These are phyloP conservation scores for Vitis hybrid DNA, from an alignment of 177 flowering plant species.

Conservation along the genomic window DNA sequence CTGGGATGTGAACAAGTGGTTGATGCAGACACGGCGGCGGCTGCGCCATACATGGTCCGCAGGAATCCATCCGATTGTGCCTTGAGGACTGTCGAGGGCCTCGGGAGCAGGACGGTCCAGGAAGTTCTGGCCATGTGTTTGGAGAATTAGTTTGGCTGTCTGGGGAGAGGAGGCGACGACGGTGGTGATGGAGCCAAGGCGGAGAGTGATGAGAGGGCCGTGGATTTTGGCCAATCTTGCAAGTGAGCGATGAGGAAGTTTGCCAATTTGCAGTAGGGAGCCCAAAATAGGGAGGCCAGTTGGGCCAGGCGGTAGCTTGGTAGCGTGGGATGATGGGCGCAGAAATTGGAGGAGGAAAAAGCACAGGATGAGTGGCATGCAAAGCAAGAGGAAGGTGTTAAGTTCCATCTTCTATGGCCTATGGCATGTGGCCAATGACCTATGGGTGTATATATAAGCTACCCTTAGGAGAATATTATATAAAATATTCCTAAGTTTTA, in stretches of 20 bases:
- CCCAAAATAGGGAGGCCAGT: slow-evolving; percentile 20
- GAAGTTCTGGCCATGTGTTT: slow-evolving; percentile 21
- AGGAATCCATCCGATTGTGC: slow-evolving; percentile 25
- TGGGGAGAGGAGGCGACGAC: slow-evolving; percentile 26
- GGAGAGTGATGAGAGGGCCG: slow-evolving; percentile 25
- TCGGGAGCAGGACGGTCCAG: slow-evolving; percentile 21
- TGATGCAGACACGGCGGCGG: slow-evolving; percentile 23
- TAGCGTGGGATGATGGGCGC: background rate
- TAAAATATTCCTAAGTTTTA: no score
- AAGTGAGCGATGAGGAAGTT: slow-evolving; percentile 18
- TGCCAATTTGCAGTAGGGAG: slow-evolving; percentile 22
- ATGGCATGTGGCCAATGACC: rapidly evolving
- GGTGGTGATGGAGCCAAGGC: slow-evolving; percentile 26
- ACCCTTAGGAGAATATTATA: no score
- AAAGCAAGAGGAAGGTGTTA: slow-evolving; percentile 1
- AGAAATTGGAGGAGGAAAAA: background rate
- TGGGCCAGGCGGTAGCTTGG: slow-evolving; percentile 22
- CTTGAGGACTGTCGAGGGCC: slow-evolving; percentile 7
- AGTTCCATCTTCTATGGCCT: no score
- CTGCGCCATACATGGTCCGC: slow-evolving; percentile 26
- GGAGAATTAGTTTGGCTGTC: slow-evolving; percentile 29
- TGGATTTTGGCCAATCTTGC: slow-evolving; percentile 11
- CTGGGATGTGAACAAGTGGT: slow-evolving; percentile 18
- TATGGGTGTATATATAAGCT: no score
- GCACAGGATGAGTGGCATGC: background rate